Conservation (phyloP, 352 stramenopile species). For the Globisporangium spiculum region DNA sequence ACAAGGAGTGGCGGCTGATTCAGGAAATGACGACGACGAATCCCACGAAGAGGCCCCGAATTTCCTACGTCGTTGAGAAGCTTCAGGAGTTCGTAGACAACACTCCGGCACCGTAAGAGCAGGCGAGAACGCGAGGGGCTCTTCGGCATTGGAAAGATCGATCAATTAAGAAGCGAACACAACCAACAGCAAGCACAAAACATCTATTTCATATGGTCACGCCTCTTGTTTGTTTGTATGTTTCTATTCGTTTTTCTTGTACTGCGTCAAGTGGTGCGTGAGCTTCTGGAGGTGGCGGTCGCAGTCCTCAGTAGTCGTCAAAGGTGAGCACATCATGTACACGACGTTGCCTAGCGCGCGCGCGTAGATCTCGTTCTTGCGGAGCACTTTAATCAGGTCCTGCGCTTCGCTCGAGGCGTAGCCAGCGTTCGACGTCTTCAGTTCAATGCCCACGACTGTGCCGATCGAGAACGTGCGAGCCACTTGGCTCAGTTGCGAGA, state of each 20-base stretch:
- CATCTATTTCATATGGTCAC: background rate
- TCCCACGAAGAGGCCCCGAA: background rate
- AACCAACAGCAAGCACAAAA: background rate
- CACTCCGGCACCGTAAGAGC: too few relatives aligned
- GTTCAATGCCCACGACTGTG: constrained; percentile 74
- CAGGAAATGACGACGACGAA: background rate
- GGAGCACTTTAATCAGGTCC: constrained; percentile 57
- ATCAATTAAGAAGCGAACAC: background rate
- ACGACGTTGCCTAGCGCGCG: constrained; percentile 79
- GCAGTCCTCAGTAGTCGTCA: constrained; percentile 66
- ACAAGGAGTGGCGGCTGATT: background rate
- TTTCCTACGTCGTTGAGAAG: background rate
- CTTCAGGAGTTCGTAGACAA: background rate
- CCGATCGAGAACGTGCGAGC: constrained; percentile 71
- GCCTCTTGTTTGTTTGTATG: background rate
- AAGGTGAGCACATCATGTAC: constrained; percentile 84
- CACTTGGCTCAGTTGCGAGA: constrained; percentile 55
- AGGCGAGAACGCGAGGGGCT: background rate
- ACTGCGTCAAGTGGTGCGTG: constrained; percentile 38
- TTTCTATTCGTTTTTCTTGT: constrained; percentile 5
- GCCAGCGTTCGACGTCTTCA: constrained; percentile 49
- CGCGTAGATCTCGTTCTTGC: constrained; percentile 69
- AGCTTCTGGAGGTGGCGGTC: constrained; percentile 52
- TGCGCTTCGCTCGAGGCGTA: constrained; percentile 70
- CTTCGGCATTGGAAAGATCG: background rate